phyloP scores from a whole-genome alignment of 148 eudicot genomes.

The Heliosperma pusillum region DNA sequence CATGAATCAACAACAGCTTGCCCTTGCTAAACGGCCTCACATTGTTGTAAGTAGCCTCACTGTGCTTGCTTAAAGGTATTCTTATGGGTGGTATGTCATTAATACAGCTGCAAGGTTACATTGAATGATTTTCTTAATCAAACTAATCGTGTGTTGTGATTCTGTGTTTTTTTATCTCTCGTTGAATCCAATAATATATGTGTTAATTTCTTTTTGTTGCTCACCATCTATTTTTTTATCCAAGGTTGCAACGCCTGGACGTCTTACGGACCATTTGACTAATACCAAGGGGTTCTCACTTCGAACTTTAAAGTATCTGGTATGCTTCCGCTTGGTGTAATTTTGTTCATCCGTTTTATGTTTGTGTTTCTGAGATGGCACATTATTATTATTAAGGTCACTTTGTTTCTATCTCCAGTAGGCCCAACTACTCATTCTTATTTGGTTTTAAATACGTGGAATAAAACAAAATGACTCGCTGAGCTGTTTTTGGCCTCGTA shows the following conservation, averaged over 20 bases:
- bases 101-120: no score
- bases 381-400: neutral
- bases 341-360: neutral
- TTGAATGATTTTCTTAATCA: no score
- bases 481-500: neutral
- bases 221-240: conserved; percentile 13
- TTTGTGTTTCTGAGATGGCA: no score
- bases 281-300: conserved; percentile 93
- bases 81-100: no score
- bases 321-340: conserved; percentile 27
- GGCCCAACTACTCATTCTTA: neutral
- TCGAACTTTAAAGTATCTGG: conserved; percentile 79
- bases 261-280: conserved; percentile 85
- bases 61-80: neutral
- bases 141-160: no score
- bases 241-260: conserved; percentile 97
- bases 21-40: neutral
- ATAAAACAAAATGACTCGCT: neutral
- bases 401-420: neutral
- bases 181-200: neutral
- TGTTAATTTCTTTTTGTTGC: neutral
- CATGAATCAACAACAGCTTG: neutral
- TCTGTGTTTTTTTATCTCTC: neutral
- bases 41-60: neutral
- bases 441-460: neutral